Evolutionary conservation across 768 basidiomycete genomes (phyloP), one percentile per base, ranked within the genome.

Genomic region (Galerina marginata): DNA sequence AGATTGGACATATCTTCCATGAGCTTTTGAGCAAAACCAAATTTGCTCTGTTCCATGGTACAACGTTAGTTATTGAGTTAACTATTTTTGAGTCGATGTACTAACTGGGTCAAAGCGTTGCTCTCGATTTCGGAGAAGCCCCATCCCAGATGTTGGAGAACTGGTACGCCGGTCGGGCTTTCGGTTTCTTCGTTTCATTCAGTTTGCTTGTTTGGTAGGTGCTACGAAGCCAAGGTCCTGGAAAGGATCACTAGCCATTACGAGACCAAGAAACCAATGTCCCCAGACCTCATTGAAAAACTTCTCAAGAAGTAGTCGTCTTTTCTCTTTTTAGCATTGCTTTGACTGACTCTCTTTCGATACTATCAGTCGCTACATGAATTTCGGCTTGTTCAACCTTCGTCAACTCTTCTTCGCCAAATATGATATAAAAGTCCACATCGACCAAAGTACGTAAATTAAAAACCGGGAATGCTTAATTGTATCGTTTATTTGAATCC

Each of bases 71-170:
- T 56, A 33, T 37, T 50, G 11, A 16, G 47, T 29, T 36, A 20
- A 16, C 6, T n/a, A 9, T 29, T 52, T 33, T 12, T 38, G 46
- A 20, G 15, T 25, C 20, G 15, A 23, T 20, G 37, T 6, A n/a
- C 46, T 23, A n/a, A 36, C 6, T 11, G 16, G 42, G 40, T 36
- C n/a, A 44, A 40, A 81, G 85, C 25, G 89, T 91, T 26, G 88
- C 89, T 5, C 74, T 87, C 4, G 92, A 94, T 71, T 93, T 93
- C 62, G 93, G 93, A 7, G 93, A 95, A 74, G 93, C 93, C 2
- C 94, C 93, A 0, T 91, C 89, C 15, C 93, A 96, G 76, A 95
- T 95, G 93, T 78, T 95, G 60, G 94, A 96, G 75, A 93, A 95
- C 68, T 95, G 93, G 93, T 88, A 46, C 10, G 33, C 0, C n/a